Conservation (phyloP, 1,139 yeast species). For the Kodamaea sp. region DNA sequence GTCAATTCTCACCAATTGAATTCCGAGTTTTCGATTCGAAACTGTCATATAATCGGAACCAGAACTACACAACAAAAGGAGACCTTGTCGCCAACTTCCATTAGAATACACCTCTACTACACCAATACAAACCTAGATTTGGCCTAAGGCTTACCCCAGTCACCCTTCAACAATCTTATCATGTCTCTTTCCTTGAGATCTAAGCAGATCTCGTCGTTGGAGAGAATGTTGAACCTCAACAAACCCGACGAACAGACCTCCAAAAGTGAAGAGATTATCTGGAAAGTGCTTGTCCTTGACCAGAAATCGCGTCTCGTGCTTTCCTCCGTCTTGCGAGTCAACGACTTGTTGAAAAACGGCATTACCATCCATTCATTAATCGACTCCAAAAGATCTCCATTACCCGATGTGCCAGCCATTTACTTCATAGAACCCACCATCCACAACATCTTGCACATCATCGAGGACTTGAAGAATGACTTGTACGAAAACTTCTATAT, state of each 20-base stretch:
- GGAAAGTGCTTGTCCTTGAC: conserved; percentile 95
- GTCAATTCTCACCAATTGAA: not conserved
- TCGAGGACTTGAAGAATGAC: conserved; percentile 71
- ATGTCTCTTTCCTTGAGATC: conserved; percentile 25
- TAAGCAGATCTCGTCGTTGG: conserved; percentile 54
- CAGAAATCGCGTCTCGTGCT: conserved; percentile 77
- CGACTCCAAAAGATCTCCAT: conserved; percentile 65
- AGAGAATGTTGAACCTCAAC: conserved; percentile 83
- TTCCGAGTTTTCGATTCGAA: not conserved
- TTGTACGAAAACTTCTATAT: conserved; percentile 78
- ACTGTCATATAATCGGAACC: no score
- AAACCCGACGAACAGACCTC: conserved; percentile 48
- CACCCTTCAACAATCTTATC: no score
- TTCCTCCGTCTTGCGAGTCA: conserved; percentile 86
- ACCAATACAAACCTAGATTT: not conserved
- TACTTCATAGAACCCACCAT: conserved; percentile 88
- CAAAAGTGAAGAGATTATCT: conserved; percentile 61
- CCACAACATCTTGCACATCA: conserved; percentile 67
- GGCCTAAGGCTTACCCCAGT: no score
- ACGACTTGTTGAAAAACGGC: conserved; percentile 85
- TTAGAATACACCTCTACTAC: not conserved
- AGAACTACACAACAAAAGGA: no score
- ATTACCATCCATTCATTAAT: conserved; percentile 85
- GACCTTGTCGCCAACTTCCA: no score
- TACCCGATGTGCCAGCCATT: conserved; percentile 92